Evolutionary conservation across 2,329 filamentous ascomycete species (phyloP), one percentile per base, ranked within the genome.

Genomic region (Grosmannia clavigera): DNA sequence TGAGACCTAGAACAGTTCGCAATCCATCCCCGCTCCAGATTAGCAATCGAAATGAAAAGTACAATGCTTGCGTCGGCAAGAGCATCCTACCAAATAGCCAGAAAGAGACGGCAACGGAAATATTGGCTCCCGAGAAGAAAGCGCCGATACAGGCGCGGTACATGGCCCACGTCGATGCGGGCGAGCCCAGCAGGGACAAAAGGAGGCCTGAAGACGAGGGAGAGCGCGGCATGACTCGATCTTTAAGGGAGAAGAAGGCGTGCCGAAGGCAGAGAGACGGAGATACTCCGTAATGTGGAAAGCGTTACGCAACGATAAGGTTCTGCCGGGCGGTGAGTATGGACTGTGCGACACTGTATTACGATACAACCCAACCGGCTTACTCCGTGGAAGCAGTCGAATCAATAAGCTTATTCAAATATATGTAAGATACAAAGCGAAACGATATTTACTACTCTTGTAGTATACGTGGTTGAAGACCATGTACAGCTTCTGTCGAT

Each of bases 71-170:
- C 19, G 4, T n/a, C 5, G 19, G 43, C 19, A n/a, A 22, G 5
- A 6, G 19, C 16, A 19, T 7, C 19, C 19, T 76, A 96, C 92
- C 92, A 69, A 97, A 95, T 2, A 96, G 78, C 92, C 92, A 97
- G 69, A 97, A 97, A 33, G 92, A 89, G 57, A 85, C 69, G 60
- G 90, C 79, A 19, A 96, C 88, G 57, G 85, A 78, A 1, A 81
- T 79, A 68, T 95, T 85, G 55, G 84, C 81, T 61, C 85, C 85
- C 35, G 79, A 79, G 60, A 94, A 83, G 54, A 87, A 67, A 25
- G 79, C 75, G 57, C 74, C 76, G 31, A 94, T 68, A 43, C 88
- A 83, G 31, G 85, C 83, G 61, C 79, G 78, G 72, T 89, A 92
- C 60, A 83, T 71, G n/a, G 83, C 80, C 87, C 88, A 92, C 55